Evolutionary conservation across 495 filamentous ascomycete genomes (phyloP), one percentile per base, ranked within the genome.

Genomic region (Filosporella fistucella): DNA sequence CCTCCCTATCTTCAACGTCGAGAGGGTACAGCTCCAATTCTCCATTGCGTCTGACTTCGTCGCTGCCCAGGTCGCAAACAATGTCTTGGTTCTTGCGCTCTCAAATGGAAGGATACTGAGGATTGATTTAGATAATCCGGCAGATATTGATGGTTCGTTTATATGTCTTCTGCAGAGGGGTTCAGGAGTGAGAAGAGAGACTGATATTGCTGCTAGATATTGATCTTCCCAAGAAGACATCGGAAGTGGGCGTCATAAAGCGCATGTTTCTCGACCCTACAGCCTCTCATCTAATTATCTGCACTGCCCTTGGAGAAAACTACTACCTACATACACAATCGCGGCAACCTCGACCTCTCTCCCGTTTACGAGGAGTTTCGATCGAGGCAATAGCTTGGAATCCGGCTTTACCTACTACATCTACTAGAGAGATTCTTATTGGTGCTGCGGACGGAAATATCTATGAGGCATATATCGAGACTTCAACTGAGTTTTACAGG

Each of bases 291-390:
- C 68, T 98, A 14, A 80, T 98, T 48, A 86, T 98, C 54, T 87
- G 84, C 57, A 97, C 93, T 1, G 85, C 89, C 10, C 78, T 89
- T 20, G 89, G 88, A 62, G 93, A 97, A 65, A 97, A 96, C 66
- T 97, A 89, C 71, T 98, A 98, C 64, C 83, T 98, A 10, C 93
- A 97, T 63, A 90, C 89, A 22, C 93, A 97, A 62, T 91, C 89
- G 24, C 80, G 87, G 49, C 87, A 90, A 57, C 88, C 89, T 8
- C 86, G 93, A 49, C 74, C 84, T 18, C 70, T 98, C 26, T 82
- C 86, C 34, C 81, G 88, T 24, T 67, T 98, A 36, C 91, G 91
- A 59, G 87, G 88, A 8, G 88, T 96, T 34, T 66, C 76, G 9
- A 86, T 97, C 29, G 93, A 97, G 62, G 84, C 83, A 50, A 73